Percentiles rank a stretch among this genome's conserved stretches.
phyloP scores from a whole-genome alignment of 495 filamentous ascomycete genomes.

The Penicillium atrosanguineum region DNA sequence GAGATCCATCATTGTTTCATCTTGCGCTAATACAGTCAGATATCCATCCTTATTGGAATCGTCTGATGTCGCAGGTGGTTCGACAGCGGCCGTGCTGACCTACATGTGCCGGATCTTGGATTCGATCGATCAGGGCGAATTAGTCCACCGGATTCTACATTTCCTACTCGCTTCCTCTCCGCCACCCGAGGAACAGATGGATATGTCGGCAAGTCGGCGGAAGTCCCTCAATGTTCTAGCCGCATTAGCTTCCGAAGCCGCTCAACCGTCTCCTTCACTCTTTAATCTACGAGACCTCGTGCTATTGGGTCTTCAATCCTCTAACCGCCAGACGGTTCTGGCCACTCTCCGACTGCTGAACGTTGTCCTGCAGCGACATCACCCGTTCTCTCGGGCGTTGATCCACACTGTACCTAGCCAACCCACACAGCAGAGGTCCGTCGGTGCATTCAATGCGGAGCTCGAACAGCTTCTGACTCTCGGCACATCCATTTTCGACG shows the following conservation, averaged over 20 bases:
- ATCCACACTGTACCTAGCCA: conserved; percentile 64
- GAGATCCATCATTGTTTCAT: not conserved
- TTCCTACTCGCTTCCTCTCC: conserved; percentile 81
- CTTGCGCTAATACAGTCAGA: conserved; percentile 42
- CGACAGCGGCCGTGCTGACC: conserved; percentile 90
- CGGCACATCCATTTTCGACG: conserved; percentile 67
- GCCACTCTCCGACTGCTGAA: conserved; percentile 83
- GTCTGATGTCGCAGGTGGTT: conserved; percentile 93
- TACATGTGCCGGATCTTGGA: conserved; percentile 91
- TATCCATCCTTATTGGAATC: conserved; percentile 96
- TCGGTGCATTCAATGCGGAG: conserved; percentile 78
- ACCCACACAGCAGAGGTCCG: conserved; percentile 61
- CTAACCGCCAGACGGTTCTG: conserved; percentile 81
- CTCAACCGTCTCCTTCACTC: conserved; percentile 75
- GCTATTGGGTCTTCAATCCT: conserved; percentile 76
- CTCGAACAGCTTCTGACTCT: conserved; percentile 70
- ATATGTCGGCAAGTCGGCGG: conserved; percentile 62
- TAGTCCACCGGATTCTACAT: conserved; percentile 89
- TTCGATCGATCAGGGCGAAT: conserved; percentile 83
- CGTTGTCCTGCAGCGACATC: conserved; percentile 81
- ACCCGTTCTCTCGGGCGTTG: conserved; percentile 76
- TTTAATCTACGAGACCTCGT: conserved; percentile 95
- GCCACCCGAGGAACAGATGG: conserved; percentile 50
- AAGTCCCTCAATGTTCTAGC: conserved; percentile 87
- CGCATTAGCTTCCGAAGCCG: conserved; percentile 61